Conservation (phyloP, 345 rosid species). For the Draba incana region DNA sequence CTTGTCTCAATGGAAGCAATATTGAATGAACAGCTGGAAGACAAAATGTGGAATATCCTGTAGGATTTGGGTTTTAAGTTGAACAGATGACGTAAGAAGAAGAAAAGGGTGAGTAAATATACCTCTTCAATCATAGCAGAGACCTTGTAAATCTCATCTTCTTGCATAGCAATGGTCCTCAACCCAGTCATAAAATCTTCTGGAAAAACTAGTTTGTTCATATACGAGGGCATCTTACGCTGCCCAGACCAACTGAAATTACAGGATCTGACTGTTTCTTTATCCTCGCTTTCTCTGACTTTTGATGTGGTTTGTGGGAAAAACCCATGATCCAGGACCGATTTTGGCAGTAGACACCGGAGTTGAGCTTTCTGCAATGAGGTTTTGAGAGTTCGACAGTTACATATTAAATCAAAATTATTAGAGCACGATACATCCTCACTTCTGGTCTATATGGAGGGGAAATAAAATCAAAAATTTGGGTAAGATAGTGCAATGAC, state of each 20-base stretch:
- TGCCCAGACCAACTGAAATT: conserved; percentile 94
- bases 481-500: conserved; percentile 8
- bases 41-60: neutral
- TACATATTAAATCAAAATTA: conserved; percentile 1
- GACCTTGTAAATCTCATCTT: conserved; percentile 71
- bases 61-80: conserved; percentile 10
- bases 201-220: conserved; percentile 75
- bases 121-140: conserved; percentile 88
- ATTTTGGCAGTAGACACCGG: conserved; percentile 80
- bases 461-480: neutral
- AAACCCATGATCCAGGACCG: conserved; percentile 65
- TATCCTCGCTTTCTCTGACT: conserved; percentile 36
- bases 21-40: conserved; percentile 8
- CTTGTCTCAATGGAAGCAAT: conserved; percentile 16
- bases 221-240: conserved; percentile 74
- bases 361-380: conserved; percentile 70
- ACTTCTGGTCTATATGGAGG: neutral
- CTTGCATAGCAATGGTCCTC: conserved; percentile 84
- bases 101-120: conserved; percentile 21
- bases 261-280: conserved; percentile 38
- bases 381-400: conserved; percentile 25
- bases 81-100: neutral
- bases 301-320: conserved; percentile 51
- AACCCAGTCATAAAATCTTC: conserved; percentile 77
- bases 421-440: neutral